phyloP scores from a whole-genome alignment of 2,329 filamentous ascomycete species.

The Thermomyces lanuginosus region DNA sequence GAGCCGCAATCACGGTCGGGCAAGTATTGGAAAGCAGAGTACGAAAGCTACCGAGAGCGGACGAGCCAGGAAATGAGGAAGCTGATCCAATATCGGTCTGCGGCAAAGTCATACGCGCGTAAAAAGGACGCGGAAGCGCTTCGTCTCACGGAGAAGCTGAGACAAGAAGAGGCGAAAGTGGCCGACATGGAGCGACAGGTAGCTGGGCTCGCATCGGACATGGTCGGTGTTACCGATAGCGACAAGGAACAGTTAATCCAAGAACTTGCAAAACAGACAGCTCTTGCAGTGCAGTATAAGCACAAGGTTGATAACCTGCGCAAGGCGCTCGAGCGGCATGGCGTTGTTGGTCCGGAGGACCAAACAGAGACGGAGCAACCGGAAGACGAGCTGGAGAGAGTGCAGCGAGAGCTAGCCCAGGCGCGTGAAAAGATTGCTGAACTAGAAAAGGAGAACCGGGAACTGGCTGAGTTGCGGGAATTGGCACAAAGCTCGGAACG shows the following conservation, averaged over 20 bases:
- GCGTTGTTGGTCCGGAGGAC: slow-evolving; percentile 19
- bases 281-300: slow-evolving; percentile 29
- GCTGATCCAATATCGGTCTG: slow-evolving; percentile 42
- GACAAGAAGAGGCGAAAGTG: slow-evolving; percentile 32
- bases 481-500: slow-evolving; percentile 24
- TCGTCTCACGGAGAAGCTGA: slow-evolving; percentile 36
- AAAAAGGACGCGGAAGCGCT: slow-evolving; percentile 42
- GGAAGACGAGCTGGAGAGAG: slow-evolving; percentile 13
- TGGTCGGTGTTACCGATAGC: slow-evolving; percentile 16
- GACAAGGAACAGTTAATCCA: slow-evolving; percentile 26
- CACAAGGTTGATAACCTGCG: slow-evolving; percentile 24
- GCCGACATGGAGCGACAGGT: slow-evolving; percentile 29
- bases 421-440: slow-evolving; percentile 21
- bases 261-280: slow-evolving; percentile 28
- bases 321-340: slow-evolving; percentile 22
- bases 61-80: slow-evolving; percentile 45
- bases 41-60: slow-evolving; percentile 40
- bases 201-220: slow-evolving; percentile 25
- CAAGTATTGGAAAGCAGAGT: slow-evolving; percentile 46
- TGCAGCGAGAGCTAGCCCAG: slow-evolving; percentile 19
- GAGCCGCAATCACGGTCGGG: slow-evolving; percentile 42
- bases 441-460: slow-evolving; percentile 15
- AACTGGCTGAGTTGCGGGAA: slow-evolving; percentile 20
- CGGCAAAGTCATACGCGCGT: slow-evolving; percentile 42
- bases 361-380: slow-evolving; percentile 9